Percentiles rank a stretch among this genome's conserved stretches.
These are phyloP conservation scores for Canna indica DNA, from an alignment of 176 grass and related monocot species.

Conservation along the genomic window DNA sequence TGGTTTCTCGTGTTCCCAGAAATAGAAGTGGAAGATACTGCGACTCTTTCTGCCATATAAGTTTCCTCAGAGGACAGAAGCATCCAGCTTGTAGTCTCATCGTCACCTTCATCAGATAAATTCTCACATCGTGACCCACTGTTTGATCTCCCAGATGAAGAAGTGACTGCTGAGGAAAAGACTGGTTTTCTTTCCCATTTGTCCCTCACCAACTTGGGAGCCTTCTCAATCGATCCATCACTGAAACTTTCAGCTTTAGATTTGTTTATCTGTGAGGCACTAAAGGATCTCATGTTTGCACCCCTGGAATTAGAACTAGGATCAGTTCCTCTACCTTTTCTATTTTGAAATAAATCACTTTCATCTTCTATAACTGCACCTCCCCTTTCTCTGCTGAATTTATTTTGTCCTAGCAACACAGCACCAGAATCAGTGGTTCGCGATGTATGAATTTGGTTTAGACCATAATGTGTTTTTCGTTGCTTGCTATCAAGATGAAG, in stretches of 20 bases:
- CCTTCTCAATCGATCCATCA: constrained; percentile 42
- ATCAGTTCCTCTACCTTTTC: constrained; percentile 32
- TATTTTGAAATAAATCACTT: constrained; percentile 42
- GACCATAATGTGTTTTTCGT: constrained; percentile 21
- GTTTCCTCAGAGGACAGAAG: constrained; percentile 28
- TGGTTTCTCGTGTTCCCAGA: constrained; percentile 28
- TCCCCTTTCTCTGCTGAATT: constrained; percentile 31
- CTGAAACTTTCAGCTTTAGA: constrained; percentile 30
- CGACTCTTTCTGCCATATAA: constrained; percentile 42
- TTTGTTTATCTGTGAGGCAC: constrained; percentile 37
- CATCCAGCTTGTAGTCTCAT: constrained; percentile 27
- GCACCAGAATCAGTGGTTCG: constrained; percentile 5
- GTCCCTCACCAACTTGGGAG: constrained; percentile 42
- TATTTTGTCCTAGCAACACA: constrained; percentile 26
- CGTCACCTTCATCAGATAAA: constrained; percentile 37
- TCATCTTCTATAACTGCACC: constrained; percentile 32
- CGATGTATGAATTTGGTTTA: constrained; percentile 16
- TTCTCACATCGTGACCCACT: constrained; percentile 44
- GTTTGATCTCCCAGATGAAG: constrained; percentile 26
- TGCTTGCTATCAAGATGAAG: constrained; percentile 38
- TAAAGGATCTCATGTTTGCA: constrained; percentile 24
- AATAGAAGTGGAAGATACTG: constrained; percentile 18
- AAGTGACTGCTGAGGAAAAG: constrained; percentile 26
- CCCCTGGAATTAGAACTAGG: constrained; percentile 26
- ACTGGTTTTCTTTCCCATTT: constrained; percentile 52